Evolutionary conservation across 345 rosid species (phyloP).

Genomic region (Hibiscus mutabilis): DNA sequence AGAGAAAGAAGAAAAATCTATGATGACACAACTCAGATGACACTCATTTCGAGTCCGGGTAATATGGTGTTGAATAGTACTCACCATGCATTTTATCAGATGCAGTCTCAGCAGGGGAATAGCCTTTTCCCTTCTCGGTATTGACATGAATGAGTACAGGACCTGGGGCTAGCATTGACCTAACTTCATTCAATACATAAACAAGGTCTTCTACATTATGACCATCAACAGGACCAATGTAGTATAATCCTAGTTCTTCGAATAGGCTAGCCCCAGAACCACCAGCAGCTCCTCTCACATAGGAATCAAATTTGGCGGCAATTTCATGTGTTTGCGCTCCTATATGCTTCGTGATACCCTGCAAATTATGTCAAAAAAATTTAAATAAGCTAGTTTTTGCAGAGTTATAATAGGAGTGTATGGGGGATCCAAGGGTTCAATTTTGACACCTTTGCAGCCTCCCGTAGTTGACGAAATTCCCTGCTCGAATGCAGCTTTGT

Average conservation of each 20-base stretch:
- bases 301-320: conserved; percentile 27
- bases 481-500: conserved; percentile 25
- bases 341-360: conserved; percentile 33
- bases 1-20: neutral
- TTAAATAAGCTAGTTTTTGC: neutral
- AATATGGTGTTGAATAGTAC: neutral
- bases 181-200: conserved; percentile 27
- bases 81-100: conserved; percentile 51
- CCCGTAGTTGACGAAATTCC: conserved; percentile 23
- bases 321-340: conserved; percentile 29
- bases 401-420: neutral
- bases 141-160: conserved; percentile 41
- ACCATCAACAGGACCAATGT: conserved; percentile 50
- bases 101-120: conserved; percentile 40
- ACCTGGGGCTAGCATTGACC: conserved; percentile 28
- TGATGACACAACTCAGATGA: neutral
- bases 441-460: conserved; percentile 32
- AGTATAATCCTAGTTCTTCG: conserved; percentile 44
- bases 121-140: conserved; percentile 52
- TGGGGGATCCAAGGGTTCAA: neutral
- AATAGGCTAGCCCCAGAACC: conserved; percentile 26
- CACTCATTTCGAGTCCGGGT: neutral
- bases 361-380: neutral
- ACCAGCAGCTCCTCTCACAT: conserved; percentile 19
- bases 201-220: conserved; percentile 38